Evolutionary conservation across 495 filamentous ascomycete genomes (phyloP), one percentile per base, ranked within the genome.

Genomic region (Cercophora newfieldiana): DNA sequence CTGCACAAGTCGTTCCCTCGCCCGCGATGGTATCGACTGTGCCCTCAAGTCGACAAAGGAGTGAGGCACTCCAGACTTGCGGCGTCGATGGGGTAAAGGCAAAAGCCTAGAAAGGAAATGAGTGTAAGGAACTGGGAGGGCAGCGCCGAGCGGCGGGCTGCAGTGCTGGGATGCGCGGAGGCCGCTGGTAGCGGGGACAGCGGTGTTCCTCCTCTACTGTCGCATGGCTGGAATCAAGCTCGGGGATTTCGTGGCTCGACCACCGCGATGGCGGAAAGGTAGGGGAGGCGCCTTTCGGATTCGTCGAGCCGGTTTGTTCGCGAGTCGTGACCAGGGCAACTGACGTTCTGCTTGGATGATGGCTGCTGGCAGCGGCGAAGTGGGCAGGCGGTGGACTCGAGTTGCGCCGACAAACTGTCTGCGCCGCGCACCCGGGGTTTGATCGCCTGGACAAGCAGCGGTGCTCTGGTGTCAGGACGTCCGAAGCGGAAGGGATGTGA

Each of bases 11-110:
- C 80, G 77, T 73, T 71, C 74, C 73, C 79, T 83, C 82, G 82
- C 83, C 83, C 70, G 83, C 83, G 83, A 82, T 80, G 79, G 74
- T 71, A 63, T 78, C 81, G 82, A 84, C 81, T 77, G 75, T 76
- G 78, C 74, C 67, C 67, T 67, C 37, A 70, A 50, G 65, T 71
- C 68, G 72, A 66, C 67, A 66, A 71, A 69, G 68, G 70, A 73
- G 67, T 19, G 25, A 55, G 26, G 51, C 55, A 50, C 63, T 73
- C 65, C 66, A 47, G 61, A 56, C 14, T 54, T 53, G 62, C 47
- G 51, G 47, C 66, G 66, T 58, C 67, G 57, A 59, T 48, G 58
- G 66, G 48, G 61, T 66, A 21, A 65, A 62, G 68, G 53, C 58
- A 55, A 29, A 64, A 57, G 31, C 18, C 63, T 16, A 18, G 47